Conservation (phyloP, 192 early-diverging fungal species). For the Coemansia sp. region DNA sequence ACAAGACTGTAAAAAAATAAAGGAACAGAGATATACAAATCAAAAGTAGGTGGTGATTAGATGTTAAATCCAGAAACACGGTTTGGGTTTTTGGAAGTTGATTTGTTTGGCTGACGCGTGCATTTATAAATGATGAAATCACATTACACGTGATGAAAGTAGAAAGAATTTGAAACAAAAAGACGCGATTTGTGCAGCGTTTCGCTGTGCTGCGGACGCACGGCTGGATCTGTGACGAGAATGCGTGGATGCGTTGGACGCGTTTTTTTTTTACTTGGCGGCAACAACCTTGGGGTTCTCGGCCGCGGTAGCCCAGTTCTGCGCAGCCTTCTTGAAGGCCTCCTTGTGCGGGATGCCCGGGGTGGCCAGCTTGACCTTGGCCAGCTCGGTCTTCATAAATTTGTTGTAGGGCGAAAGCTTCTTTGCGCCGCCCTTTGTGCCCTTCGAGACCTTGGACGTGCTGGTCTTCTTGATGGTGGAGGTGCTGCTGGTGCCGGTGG, state of each 20-base stretch:
- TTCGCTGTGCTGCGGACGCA: neutral
- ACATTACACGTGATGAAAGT: constrained; percentile 11
- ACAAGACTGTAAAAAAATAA: neutral
- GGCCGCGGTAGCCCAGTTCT: constrained; percentile 57
- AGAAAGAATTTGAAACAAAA: neutral
- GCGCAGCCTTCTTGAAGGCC: constrained; percentile 65
- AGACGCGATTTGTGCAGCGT: constrained; percentile 1
- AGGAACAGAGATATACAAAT: too few relatives aligned
- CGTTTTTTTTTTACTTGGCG: constrained; percentile 14
- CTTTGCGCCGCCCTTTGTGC: constrained; percentile 38
- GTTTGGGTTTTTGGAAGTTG: too few relatives aligned
- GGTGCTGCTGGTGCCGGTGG: constrained; percentile 10
- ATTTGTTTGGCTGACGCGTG: too few relatives aligned
- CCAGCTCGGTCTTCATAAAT: constrained; percentile 70
- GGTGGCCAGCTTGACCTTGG: constrained; percentile 63
- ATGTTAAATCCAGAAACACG: neutral
- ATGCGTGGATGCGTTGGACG: neutral
- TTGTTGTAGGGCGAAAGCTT: constrained; percentile 66
- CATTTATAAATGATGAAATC: neutral
- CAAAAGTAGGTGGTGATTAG: too few relatives aligned
- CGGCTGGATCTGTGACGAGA: neutral
- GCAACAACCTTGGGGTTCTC: constrained; percentile 65
- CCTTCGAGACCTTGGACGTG: constrained; percentile 11
- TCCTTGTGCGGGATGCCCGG: constrained; percentile 63
- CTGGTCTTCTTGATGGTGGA: constrained; percentile 6